Percentiles rank a stretch among this genome's conserved stretches.
phyloP scores from a whole-genome alignment of 108 stramenopile genomes.

The Asterionellopsis glacialis region DNA sequence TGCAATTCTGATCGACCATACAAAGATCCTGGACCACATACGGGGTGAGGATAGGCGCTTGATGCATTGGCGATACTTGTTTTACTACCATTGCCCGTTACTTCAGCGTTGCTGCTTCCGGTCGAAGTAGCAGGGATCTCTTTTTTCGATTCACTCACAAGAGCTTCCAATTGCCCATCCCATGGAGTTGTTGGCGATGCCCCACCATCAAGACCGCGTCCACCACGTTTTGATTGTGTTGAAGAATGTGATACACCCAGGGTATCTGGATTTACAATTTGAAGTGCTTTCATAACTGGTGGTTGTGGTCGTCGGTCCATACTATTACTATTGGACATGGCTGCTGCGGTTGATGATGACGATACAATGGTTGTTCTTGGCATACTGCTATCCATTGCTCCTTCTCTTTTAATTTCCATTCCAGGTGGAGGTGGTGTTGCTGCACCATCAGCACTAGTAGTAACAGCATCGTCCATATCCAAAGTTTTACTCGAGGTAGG shows the following conservation, averaged over 20 bases:
- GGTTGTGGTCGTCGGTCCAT: neutral
- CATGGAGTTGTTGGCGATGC: conserved; percentile 77
- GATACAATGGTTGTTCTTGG: neutral
- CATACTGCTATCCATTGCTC: neutral
- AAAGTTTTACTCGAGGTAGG: too few relatives aligned
- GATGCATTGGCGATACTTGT: neutral
- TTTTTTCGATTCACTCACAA: conserved; percentile 30
- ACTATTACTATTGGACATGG: neutral
- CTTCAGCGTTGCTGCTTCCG: neutral
- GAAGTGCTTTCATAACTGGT: conserved; percentile 33
- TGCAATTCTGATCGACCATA: conserved; percentile 51
- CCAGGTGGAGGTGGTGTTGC: conserved; percentile 27
- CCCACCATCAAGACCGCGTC: conserved; percentile 24
- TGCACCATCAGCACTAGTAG: neutral
- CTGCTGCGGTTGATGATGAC: neutral
- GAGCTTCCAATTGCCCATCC: conserved; percentile 77
- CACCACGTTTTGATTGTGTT: conserved; percentile 16
- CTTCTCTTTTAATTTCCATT: neutral
- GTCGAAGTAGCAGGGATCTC: conserved; percentile 1
- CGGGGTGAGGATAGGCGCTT: conserved; percentile 9
- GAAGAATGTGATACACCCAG: conserved; percentile 39
- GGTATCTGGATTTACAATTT: conserved; percentile 83
- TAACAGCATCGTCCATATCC: neutral
- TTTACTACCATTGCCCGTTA: neutral
- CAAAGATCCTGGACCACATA: conserved; percentile 28